Conservation (phyloP, 257 asterid species). For the Nicotiana paniculata region DNA sequence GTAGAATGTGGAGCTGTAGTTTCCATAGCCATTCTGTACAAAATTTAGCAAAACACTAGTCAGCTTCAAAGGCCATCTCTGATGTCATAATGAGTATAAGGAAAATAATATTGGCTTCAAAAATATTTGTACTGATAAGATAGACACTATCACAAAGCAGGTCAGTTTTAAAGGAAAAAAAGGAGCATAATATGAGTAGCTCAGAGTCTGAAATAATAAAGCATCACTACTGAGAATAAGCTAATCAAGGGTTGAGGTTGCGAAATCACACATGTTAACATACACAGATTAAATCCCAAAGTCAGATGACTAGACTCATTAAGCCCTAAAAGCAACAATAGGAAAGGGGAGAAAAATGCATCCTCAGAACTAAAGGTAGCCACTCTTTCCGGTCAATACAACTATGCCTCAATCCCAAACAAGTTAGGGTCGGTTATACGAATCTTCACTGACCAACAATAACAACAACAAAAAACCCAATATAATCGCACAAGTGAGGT, state of each 20-base stretch:
- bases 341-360: not conserved
- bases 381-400: not conserved
- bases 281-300: not conserved
- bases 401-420: too few relatives aligned
- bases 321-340: not conserved
- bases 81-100: not conserved
- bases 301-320: not conserved
- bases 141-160: not conserved
- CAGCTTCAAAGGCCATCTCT: not conserved
- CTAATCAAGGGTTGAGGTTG: not conserved
- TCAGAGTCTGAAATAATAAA: not conserved
- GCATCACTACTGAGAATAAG: not conserved
- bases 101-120: not conserved
- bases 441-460: too few relatives aligned
- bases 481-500: too few relatives aligned
- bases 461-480: too few relatives aligned
- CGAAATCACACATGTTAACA: not conserved
- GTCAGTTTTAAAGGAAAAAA: not conserved
- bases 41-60: not conserved
- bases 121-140: not conserved
- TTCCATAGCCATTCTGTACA: conserved; percentile 56
- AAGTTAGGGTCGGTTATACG: too few relatives aligned
- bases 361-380: not conserved
- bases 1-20: conserved; percentile 38
- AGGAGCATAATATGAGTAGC: not conserved